Percentiles rank a stretch among this genome's conserved stretches.
phyloP scores from a whole-genome alignment of 2,329 filamentous ascomycete genomes.

The Fusarium gaditjirri region DNA sequence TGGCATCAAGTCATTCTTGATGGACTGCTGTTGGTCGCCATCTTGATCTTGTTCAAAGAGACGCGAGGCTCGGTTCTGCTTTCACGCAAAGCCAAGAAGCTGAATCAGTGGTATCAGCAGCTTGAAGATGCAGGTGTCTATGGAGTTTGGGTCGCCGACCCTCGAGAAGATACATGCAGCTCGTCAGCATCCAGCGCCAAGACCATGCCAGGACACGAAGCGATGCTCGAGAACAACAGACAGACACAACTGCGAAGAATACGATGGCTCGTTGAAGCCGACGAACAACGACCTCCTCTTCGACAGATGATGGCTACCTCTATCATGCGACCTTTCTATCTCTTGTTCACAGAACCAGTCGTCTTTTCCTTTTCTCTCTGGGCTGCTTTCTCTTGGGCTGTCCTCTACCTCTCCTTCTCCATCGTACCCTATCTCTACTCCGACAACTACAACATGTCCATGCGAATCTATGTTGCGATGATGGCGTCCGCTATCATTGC shows the following conservation, averaged over 20 bases:
- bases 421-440: slow-evolving; percentile 83
- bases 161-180: slow-evolving; percentile 9
- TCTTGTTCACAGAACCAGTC: slow-evolving; percentile 79
- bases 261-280: slow-evolving; percentile 82
- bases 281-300: slow-evolving; percentile 79
- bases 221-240: slow-evolving; percentile 13
- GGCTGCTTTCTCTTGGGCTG: slow-evolving; percentile 90
- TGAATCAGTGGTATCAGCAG: slow-evolving; percentile 84
- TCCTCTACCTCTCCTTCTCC: slow-evolving; percentile 86
- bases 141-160: slow-evolving; percentile 55
- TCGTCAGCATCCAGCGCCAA: slow-evolving; percentile 41
- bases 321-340: slow-evolving; percentile 79
- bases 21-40: slow-evolving; percentile 66
- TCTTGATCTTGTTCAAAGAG: slow-evolving; percentile 80
- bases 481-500: slow-evolving; percentile 73
- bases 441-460: slow-evolving; percentile 71
- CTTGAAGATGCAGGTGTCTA: slow-evolving; percentile 73
- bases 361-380: slow-evolving; percentile 90
- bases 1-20: slow-evolving; percentile 83
- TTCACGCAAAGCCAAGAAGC: slow-evolving; percentile 74
- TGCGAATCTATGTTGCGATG: slow-evolving; percentile 79
- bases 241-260: slow-evolving; percentile 59
- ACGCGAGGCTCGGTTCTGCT: slow-evolving; percentile 84
- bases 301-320: slow-evolving; percentile 77
- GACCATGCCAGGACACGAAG: slow-evolving; percentile 7